phyloP scores from a whole-genome alignment of 2,329 filamentous ascomycete species.

The Oidium heveae region DNA sequence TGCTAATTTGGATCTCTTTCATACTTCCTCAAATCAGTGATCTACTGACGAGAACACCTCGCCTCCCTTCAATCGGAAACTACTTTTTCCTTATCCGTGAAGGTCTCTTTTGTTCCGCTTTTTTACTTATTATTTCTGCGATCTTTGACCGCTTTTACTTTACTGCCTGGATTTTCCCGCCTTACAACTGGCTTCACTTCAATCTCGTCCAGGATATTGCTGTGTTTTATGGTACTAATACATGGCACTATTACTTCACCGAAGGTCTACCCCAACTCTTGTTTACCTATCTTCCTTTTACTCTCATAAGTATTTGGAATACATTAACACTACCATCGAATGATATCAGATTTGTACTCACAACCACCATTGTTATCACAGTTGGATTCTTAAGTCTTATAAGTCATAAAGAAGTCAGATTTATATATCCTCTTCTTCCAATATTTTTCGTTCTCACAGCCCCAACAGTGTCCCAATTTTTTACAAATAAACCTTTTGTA shows the following conservation, averaged over 20 bases:
- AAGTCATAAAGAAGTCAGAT: constrained; percentile 90
- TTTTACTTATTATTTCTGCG: constrained; percentile 36
- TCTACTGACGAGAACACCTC: constrained; percentile 15
- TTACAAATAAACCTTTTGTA: constrained; percentile 14
- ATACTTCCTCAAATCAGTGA: constrained; percentile 25
- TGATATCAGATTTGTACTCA: constrained; percentile 18
- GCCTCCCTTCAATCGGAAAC: constrained; percentile 6
- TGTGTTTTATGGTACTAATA: constrained; percentile 76
- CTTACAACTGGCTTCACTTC: constrained; percentile 68
- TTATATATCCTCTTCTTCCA: constrained; percentile 80
- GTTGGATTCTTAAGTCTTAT: constrained; percentile 45
- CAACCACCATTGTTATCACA: constrained; percentile 31
- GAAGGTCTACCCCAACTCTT: constrained; percentile 75
- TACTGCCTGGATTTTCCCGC: constrained; percentile 65
- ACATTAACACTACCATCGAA: constrained; percentile 13
- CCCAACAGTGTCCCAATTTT: constrained; percentile 37
- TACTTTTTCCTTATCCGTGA: constrained; percentile 34
- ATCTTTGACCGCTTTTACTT: constrained; percentile 59
- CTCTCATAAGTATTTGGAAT: constrained; percentile 32
- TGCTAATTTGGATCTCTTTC: constrained; percentile 58
- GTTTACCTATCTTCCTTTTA: constrained; percentile 61
- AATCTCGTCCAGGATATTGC: constrained; percentile 74
- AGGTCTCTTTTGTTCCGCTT: constrained; percentile 33
- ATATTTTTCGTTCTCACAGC: constrained; percentile 63
- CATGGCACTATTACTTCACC: constrained; percentile 77